Percentiles rank a stretch among this genome's conserved stretches.
These are phyloP conservation scores for Tritrichomonas musculus DNA, from an alignment of 208 protist genomes.

Conservation along the genomic window DNA sequence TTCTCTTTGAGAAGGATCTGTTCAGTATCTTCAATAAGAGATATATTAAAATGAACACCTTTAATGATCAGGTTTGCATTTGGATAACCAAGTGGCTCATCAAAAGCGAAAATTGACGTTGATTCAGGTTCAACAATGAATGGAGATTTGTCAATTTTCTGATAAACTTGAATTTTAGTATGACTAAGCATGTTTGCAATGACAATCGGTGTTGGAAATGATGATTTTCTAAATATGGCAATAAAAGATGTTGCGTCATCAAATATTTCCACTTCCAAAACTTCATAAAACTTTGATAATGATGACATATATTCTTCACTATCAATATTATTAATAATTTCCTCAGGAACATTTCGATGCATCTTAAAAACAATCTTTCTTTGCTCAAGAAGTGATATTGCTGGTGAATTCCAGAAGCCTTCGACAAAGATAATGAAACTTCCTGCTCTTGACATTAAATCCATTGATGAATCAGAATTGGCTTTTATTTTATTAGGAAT, in stretches of 20 bases:
- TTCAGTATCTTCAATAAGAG: not conserved
- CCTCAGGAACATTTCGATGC: too few species aligned
- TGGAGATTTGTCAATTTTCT: not conserved
- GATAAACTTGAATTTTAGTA: not conserved
- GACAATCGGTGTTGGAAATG: not conserved
- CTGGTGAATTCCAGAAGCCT: not conserved
- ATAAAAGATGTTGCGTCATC: not conserved
- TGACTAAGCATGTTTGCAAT: not conserved
- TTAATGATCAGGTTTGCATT: not conserved
- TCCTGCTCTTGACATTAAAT: not conserved
- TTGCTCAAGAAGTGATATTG: not conserved
- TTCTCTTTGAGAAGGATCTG: not conserved
- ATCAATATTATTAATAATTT: too few species aligned
- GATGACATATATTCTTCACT: not conserved
- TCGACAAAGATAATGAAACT: not conserved
- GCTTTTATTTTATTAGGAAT: not conserved
- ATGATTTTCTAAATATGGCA: not conserved
- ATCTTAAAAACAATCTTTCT: not conserved
- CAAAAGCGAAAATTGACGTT: not conserved
- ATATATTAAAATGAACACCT: not conserved
- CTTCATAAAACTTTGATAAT: too few species aligned
- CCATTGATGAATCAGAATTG: not conserved
- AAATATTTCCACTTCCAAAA: not conserved
- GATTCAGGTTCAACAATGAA: not conserved
- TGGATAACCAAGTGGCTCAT: slow-evolving; percentile 24